phyloP scores from a whole-genome alignment of 2,329 filamentous ascomycete species.

The Fusarium heterosporum region DNA sequence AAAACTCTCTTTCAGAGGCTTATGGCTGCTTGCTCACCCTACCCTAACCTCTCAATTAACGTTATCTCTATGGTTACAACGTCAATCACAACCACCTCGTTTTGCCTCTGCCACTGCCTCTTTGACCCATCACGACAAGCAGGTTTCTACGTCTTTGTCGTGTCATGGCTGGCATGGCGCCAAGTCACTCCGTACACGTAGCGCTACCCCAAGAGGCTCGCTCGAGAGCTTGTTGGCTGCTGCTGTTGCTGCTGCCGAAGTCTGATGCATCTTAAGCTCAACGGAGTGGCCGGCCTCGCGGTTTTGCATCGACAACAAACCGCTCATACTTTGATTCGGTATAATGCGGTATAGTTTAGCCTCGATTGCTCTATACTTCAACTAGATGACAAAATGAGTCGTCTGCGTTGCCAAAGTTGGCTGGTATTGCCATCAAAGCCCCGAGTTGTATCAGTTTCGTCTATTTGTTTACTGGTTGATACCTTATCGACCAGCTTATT shows the following conservation, averaged over 20 bases:
- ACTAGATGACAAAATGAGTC: constrained; percentile 23
- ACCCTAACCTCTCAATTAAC: constrained; percentile 10
- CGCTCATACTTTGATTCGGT: constrained; percentile 24
- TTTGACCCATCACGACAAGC: constrained; percentile 31
- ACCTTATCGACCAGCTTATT: constrained; percentile 8
- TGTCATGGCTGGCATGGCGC: constrained; percentile 35
- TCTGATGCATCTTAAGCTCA: constrained; percentile 26
- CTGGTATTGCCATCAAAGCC: constrained; percentile 22
- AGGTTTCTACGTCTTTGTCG: constrained; percentile 37
- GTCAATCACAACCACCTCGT: constrained; percentile 23
- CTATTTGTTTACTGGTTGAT: constrained; percentile 20
- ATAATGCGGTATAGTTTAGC: constrained; percentile 20
- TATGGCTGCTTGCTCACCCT: constrained; percentile 16
- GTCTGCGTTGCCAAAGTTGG: constrained; percentile 20
- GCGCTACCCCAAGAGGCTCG: constrained; percentile 26
- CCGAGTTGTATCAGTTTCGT: constrained; percentile 28
- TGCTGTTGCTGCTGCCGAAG: constrained; percentile 16
- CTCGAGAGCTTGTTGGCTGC: constrained; percentile 33
- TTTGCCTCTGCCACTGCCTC: constrained; percentile 7
- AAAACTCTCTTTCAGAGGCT: constrained; percentile 33
- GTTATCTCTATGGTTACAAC: constrained; percentile 33
- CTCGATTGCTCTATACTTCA: constrained; percentile 30
- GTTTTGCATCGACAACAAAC: constrained; percentile 34
- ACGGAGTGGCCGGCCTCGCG: constrained; percentile 30
- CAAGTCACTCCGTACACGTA: constrained; percentile 36